Evolutionary conservation across 2,329 filamentous ascomycete genomes (phyloP).

Genomic region (Cytospora paraplurivora): DNA sequence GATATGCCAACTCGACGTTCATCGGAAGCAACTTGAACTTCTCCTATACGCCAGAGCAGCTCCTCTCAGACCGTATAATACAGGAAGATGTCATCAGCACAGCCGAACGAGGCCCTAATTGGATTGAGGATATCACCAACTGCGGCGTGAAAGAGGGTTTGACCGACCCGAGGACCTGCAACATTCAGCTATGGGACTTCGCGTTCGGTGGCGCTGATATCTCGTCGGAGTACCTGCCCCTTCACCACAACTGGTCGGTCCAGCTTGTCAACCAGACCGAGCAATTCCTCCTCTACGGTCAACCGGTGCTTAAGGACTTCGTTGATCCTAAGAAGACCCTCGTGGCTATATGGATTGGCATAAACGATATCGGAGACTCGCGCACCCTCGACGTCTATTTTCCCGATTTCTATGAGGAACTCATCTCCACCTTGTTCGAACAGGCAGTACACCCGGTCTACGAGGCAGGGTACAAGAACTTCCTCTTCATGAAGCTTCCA

Average conservation of each 20-base stretch:
- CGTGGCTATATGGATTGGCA: conserved; percentile 56
- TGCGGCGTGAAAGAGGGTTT: conserved; percentile 50
- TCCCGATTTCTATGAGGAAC: conserved; percentile 45
- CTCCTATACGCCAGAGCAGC: conserved; percentile 45
- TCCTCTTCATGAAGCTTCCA: conserved; percentile 55
- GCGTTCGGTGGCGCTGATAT: conserved; percentile 57
- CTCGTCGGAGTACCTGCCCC: conserved; percentile 46
- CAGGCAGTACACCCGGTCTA: conserved; percentile 44
- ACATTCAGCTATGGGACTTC: conserved; percentile 56
- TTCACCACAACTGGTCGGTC: conserved; percentile 54
- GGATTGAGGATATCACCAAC: conserved; percentile 55
- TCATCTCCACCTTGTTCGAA: conserved; percentile 45
- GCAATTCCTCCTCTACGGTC: conserved; percentile 50
- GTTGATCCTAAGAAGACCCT: conserved; percentile 44
- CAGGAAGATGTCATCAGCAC: conserved; percentile 52
- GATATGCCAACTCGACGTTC: conserved; percentile 54
- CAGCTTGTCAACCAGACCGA: conserved; percentile 52
- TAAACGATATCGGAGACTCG: conserved; percentile 59
- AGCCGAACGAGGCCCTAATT: conserved; percentile 56
- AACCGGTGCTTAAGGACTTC: conserved; percentile 40
- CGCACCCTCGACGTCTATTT: conserved; percentile 47
- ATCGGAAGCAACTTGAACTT: conserved; percentile 55
- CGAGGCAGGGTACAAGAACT: conserved; percentile 46
- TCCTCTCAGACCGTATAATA: conserved; percentile 52
- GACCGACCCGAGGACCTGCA: conserved; percentile 46